phyloP scores from a whole-genome alignment of 306 rosid species.

The Hippophae tibetana region DNA sequence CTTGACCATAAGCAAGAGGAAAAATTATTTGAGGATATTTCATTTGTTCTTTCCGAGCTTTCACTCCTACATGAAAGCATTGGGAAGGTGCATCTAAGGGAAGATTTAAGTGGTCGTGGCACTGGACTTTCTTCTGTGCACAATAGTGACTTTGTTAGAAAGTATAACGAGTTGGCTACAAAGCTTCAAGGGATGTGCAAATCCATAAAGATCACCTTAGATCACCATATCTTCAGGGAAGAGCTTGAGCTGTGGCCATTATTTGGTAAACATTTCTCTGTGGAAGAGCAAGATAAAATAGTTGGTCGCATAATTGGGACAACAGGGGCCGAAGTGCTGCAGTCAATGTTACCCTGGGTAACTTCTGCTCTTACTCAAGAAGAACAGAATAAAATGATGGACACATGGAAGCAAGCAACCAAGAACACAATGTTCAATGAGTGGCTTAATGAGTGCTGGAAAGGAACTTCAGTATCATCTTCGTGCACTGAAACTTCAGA shows the following conservation, averaged over 20 bases:
- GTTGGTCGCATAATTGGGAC: constrained; percentile 97
- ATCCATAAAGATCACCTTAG: constrained; percentile 80
- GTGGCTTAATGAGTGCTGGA: constrained; percentile 96
- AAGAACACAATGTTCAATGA: constrained; percentile 99
- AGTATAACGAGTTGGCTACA: constrained; percentile 79
- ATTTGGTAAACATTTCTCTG: constrained; percentile 84
- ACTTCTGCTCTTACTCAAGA: constrained; percentile 97
- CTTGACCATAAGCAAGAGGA: constrained; percentile 97
- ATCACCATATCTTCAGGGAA: constrained; percentile 96
- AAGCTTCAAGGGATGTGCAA: constrained; percentile 99
- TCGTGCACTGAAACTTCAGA: constrained; percentile 43
- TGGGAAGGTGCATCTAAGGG: constrained; percentile 32
- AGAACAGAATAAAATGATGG: constrained; percentile 95
- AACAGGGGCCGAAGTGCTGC: constrained; percentile 99
- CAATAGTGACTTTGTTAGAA: constrained; percentile 39
- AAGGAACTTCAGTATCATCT: constrained; percentile 61
- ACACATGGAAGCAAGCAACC: constrained; percentile 97
- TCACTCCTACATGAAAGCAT: constrained; percentile 64
- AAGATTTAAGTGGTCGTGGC: constrained; percentile 32
- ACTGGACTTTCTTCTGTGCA: constrained; percentile 25
- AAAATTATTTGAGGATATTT: constrained; percentile 77
- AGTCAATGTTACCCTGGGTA: constrained; percentile 99
- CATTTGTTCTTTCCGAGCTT: constrained; percentile 76
- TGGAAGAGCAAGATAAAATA: constrained; percentile 96
- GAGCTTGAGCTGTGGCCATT: constrained; percentile 98